A percentile compares a stretch with the other conserved stretches of the same genome.
These are phyloP conservation scores for Curvularia lunata DNA, from an alignment of 2,329 filamentous ascomycete species.

Conservation along the genomic window DNA sequence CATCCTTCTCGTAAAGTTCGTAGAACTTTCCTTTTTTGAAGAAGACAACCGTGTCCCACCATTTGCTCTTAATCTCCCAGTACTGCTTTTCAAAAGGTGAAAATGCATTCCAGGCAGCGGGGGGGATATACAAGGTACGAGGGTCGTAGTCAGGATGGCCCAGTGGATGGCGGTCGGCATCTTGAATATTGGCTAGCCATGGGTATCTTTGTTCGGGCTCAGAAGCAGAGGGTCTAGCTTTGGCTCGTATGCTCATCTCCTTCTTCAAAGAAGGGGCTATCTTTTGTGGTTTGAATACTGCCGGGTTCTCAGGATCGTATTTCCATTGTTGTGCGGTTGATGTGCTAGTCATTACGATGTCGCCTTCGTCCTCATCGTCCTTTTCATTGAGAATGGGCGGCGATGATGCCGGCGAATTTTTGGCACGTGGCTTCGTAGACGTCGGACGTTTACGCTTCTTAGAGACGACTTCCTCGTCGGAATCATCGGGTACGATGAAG, in stretches of 20 bases:
- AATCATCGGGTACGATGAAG: conserved; percentile 87
- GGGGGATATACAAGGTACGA: conserved; percentile 87
- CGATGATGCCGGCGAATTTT: conserved; percentile 55
- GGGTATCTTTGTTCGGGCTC: conserved; percentile 87
- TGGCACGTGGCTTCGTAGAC: conserved; percentile 68
- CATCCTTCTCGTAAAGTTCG: conserved; percentile 97
- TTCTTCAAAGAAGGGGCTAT: conserved; percentile 42
- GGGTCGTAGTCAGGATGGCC: conserved; percentile 90
- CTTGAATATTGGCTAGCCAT: conserved; percentile 85
- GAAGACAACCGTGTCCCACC: conserved; percentile 97
- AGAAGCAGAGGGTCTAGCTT: conserved; percentile 74
- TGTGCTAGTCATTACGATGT: conserved; percentile 61
- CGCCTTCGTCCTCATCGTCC: conserved; percentile 61
- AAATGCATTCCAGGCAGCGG: conserved; percentile 78
- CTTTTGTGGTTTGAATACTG: conserved; percentile 58
- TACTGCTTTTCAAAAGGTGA: conserved; percentile 98
- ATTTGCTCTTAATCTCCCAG: conserved; percentile 98
- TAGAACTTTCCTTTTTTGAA: conserved; percentile 99
- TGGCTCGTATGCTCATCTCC: conserved; percentile 40
- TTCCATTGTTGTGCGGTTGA: conserved; percentile 87
- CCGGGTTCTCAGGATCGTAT: conserved; percentile 67
- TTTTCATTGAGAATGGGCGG: conserved; percentile 46
- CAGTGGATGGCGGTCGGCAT: conserved; percentile 80
- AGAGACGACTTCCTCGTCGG: conserved; percentile 68
- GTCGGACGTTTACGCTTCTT: conserved; percentile 72